phyloP scores from a whole-genome alignment of 2,329 filamentous ascomycete genomes.

The Curvularia sp. region DNA sequence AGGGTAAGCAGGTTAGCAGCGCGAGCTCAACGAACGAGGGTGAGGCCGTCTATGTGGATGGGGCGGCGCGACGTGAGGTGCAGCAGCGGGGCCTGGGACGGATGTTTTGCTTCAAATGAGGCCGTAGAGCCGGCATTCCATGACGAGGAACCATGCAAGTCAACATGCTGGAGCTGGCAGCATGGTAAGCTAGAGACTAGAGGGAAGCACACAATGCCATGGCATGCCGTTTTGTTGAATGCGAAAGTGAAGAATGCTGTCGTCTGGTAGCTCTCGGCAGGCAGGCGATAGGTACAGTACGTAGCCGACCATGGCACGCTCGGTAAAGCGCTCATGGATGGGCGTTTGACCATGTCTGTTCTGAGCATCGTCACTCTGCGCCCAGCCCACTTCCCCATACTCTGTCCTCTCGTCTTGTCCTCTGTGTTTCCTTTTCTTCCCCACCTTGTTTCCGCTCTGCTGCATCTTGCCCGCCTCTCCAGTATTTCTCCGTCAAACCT shows the following conservation, averaged over 20 bases:
- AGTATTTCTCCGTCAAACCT: neutral
- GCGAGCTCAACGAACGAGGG: slow-evolving; percentile 53
- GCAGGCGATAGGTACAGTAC: slow-evolving; percentile 6
- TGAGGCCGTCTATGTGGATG: slow-evolving; percentile 61
- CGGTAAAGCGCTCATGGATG: slow-evolving; percentile 1
- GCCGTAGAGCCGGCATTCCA: slow-evolving; percentile 19
- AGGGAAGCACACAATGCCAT: neutral
- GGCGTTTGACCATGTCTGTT: slow-evolving; percentile 14
- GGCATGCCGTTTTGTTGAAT: neutral
- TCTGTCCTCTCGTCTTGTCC: slow-evolving; percentile 5
- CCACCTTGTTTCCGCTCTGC: neutral
- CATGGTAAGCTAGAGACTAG: slow-evolving; percentile 19
- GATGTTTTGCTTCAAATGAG: slow-evolving; percentile 41
- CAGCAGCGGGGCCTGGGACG: slow-evolving; percentile 52
- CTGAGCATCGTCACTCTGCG: slow-evolving; percentile 11
- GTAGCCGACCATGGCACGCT: neutral
- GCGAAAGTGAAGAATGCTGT: neutral
- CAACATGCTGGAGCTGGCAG: slow-evolving; percentile 39
- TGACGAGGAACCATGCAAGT: slow-evolving; percentile 33
- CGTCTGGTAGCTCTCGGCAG: neutral
- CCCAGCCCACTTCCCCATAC: slow-evolving; percentile 15
- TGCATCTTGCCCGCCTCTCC: neutral
- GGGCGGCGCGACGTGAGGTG: slow-evolving; percentile 52
- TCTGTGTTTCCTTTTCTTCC: slow-evolving; percentile 4
- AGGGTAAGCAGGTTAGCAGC: slow-evolving; percentile 48